These are phyloP conservation scores for Ophiostoma populinum DNA, from an alignment of 2,329 filamentous ascomycete species.

Conservation along the genomic window DNA sequence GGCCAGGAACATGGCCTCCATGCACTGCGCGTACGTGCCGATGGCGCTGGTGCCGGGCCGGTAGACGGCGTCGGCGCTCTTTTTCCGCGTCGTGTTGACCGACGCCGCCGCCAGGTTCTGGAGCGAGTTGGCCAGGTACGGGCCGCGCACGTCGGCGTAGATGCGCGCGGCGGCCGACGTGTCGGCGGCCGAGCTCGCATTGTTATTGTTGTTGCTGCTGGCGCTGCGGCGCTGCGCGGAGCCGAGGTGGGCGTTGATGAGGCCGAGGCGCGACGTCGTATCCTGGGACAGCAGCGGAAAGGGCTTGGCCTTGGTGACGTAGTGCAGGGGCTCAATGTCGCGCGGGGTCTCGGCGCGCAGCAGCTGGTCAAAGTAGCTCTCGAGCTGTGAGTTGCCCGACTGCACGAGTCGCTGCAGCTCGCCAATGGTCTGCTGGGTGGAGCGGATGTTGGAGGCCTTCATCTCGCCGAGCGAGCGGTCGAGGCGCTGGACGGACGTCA, in stretches of 20 bases:
- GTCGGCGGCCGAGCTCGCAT: constrained; percentile 34
- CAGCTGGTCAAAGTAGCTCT: constrained; percentile 65
- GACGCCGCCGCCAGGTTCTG: constrained; percentile 79
- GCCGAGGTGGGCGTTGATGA: constrained; percentile 64
- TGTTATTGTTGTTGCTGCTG: constrained; percentile 17
- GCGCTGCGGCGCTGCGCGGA: constrained; percentile 34
- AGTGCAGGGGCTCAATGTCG: constrained; percentile 77
- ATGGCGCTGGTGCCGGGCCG: constrained; percentile 81
- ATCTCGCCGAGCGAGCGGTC: constrained; percentile 73
- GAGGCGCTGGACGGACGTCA: constrained; percentile 76
- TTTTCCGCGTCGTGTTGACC: constrained; percentile 65
- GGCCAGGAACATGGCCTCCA: constrained; percentile 73
- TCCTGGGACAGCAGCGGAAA: constrained; percentile 72
- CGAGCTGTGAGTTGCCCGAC: constrained; percentile 65
- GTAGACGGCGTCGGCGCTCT: constrained; percentile 69
- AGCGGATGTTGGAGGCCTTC: constrained; percentile 74
- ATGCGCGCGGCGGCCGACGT: constrained; percentile 54
- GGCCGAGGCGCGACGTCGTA: constrained; percentile 53
- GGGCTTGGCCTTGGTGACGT: constrained; percentile 71
- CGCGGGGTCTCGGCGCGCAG: constrained; percentile 59
- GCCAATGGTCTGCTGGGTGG: constrained; percentile 75
- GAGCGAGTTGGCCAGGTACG: constrained; percentile 68
- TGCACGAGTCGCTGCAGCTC: constrained; percentile 66
- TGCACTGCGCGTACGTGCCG: constrained; percentile 67
- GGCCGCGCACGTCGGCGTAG: constrained; percentile 72